Evolutionary conservation across 2,329 filamentous ascomycete genomes (phyloP).

Genomic region (Albifimbria verrucaria): DNA sequence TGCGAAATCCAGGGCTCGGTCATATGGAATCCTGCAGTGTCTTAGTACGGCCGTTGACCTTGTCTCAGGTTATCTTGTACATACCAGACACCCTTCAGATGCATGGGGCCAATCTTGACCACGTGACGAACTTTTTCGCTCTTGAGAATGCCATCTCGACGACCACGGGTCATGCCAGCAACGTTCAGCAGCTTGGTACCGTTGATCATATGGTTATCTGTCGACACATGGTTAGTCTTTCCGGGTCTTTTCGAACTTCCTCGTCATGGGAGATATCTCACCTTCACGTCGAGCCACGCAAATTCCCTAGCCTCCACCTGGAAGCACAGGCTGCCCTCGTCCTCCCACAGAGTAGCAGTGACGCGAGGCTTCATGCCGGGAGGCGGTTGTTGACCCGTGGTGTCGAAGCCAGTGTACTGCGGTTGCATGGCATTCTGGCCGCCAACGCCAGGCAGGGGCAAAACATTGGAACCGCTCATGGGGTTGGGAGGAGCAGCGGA

Average conservation of each 20-base stretch:
- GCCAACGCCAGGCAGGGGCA: conserved; percentile 64
- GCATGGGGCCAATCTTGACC: conserved; percentile 99
- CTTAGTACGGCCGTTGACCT: conserved; percentile 19
- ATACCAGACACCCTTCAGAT: conserved; percentile 95
- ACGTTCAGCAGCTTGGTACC: conserved; percentile 96
- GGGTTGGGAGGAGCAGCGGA: conserved; percentile 63
- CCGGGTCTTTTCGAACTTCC: too few relatives aligned
- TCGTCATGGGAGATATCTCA: conserved; percentile 30
- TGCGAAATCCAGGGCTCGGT: conserved; percentile 94
- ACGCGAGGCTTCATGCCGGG: conserved; percentile 95
- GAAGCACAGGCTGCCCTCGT: conserved; percentile 95
- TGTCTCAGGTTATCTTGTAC: conserved; percentile 30
- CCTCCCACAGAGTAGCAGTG: conserved; percentile 96
- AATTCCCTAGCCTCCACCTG: conserved; percentile 96
- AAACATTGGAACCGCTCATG: conserved; percentile 62
- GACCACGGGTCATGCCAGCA: conserved; percentile 94
- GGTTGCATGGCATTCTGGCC: conserved; percentile 49
- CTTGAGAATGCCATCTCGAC: conserved; percentile 93
- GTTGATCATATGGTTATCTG: conserved; percentile 99
- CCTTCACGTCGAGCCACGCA: conserved; percentile 93
- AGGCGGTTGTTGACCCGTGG: conserved; percentile 87
- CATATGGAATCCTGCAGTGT: conserved; percentile 82
- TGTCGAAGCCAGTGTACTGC: conserved; percentile 66
- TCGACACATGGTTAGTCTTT: too few relatives aligned
- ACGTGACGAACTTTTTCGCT: conserved; percentile 96